Base-by-base conservation (phyloP, 805 yeast genomes). In the Saturnispora mendoncae region DNA sequence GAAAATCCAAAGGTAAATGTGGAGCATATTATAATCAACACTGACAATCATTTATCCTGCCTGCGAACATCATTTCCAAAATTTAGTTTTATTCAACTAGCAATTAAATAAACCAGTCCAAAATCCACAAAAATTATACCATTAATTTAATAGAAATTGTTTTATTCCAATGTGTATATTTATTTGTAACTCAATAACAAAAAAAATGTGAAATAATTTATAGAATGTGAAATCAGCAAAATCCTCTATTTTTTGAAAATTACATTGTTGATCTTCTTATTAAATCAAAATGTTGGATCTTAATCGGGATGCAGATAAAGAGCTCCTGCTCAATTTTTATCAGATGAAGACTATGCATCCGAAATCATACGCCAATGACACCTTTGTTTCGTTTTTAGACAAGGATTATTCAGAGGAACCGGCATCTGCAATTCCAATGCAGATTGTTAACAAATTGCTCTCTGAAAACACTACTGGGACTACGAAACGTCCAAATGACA, bases 331-430 rank as follows among this genome's bases (percentile, higher is more conserved):
- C 38, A 52, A 52, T 12, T 65, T 65, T 33, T 75, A 74, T 50
- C 71, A 69, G 40, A 52, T 75, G 36, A 63, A 56, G 30, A 62
- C 74, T 0, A 48, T 67, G 19, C 44, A 60, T 27, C 80, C 80
- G 0, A 46, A 46, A 4, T 51, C 53, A 20, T 62, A 54, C 27
- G 25, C 38, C 12, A 45, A 45, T 2, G 58, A 54, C 28, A 53
- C 60, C 3, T 35, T 46, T 15, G 44, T 44, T 21, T 46, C 52
- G 5, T 45, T 46, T 39, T 28, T 45, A 4, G 41, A 42, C 23
- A 26, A 44, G 2, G 56, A 53, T 37, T 40, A 47, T 12, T 42
- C 52, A 4, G 41, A 42, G 1, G 46, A 42, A 20, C 50, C 44
- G 14, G 42, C 44, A 6, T 37, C 43, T 12, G 31, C 43, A 4